A percentile compares a stretch with the other conserved stretches of the same genome.
Conservation (phyloP, 1,139 yeast species). For the Geotrichum reessii region DNA sequence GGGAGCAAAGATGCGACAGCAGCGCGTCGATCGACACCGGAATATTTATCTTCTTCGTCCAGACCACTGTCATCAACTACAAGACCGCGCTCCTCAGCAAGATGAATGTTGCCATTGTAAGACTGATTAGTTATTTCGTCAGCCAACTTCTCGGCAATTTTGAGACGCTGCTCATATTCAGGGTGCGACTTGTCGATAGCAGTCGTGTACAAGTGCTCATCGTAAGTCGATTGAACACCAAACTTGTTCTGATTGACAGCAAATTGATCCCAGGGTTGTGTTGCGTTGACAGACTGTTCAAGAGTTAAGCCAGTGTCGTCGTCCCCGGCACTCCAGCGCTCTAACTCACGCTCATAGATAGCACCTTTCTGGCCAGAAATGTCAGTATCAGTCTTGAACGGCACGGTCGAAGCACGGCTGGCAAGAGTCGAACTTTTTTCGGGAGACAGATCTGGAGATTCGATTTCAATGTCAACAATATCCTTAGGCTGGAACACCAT, state of each 20-base stretch:
- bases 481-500: constrained; percentile 55
- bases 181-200: constrained; percentile 70
- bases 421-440: constrained; percentile 21
- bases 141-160: constrained; percentile 73
- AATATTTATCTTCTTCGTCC: constrained; percentile 94
- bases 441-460: constrained; percentile 40
- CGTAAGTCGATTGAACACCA: constrained; percentile 81
- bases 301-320: constrained; percentile 32
- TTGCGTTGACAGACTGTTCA: constrained; percentile 36
- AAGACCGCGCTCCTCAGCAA: constrained; percentile 87
- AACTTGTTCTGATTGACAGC: constrained; percentile 81
- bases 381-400: constrained; percentile 78
- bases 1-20: constrained; percentile 7
- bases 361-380: constrained; percentile 48
- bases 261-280: constrained; percentile 79
- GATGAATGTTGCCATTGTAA: constrained; percentile 61
- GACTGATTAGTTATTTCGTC: constrained; percentile 70
- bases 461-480: constrained; percentile 55
- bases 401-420: constrained; percentile 19
- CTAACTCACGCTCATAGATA: constrained; percentile 62
- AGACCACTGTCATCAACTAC: constrained; percentile 73
- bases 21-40: constrained; percentile 62
- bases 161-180: constrained; percentile 58
- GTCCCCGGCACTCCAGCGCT: constrained; percentile 80
- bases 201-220: constrained; percentile 87